These are phyloP conservation scores for Cladorrhinum sp. DNA, from an alignment of 2,329 filamentous ascomycete genomes.

Conservation along the genomic window DNA sequence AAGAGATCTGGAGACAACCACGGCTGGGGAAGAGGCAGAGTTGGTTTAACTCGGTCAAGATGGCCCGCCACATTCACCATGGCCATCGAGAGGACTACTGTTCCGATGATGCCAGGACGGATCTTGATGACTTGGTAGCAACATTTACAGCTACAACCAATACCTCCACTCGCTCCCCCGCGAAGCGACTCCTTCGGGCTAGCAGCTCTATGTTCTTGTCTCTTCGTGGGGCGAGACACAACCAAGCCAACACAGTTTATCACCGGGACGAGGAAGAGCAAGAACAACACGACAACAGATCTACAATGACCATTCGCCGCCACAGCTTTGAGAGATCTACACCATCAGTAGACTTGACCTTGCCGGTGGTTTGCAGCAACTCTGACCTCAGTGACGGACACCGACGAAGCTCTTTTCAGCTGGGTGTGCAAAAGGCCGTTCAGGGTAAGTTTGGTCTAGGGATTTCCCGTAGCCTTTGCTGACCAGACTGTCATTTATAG, in stretches of 20 bases:
- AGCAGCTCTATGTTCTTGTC: constrained; percentile 2
- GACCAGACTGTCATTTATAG: neutral
- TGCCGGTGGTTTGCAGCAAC: neutral
- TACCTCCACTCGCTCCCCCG: neutral
- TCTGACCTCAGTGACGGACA: neutral
- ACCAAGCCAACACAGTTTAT: neutral
- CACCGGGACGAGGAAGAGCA: neutral
- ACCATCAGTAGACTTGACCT: neutral
- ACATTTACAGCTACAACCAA: neutral
- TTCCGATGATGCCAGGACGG: neutral
- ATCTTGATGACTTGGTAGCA: neutral
- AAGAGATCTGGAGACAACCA: neutral
- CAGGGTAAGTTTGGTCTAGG: neutral
- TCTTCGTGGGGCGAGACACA: neutral
- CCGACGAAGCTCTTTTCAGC: constrained; percentile 6
- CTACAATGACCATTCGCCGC: neutral
- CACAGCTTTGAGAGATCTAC: neutral
- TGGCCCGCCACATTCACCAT: neutral
- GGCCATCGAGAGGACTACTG: neutral
- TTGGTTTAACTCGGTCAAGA: constrained; percentile 1
- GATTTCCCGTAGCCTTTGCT: neutral
- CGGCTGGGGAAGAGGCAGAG: neutral
- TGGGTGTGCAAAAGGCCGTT: constrained; percentile 5
- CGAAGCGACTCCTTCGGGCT: constrained; percentile 1
- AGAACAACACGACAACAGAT: neutral